Evolutionary conservation across 495 filamentous ascomycete genomes (phyloP).

Genomic region (Penicillium fimorum): DNA sequence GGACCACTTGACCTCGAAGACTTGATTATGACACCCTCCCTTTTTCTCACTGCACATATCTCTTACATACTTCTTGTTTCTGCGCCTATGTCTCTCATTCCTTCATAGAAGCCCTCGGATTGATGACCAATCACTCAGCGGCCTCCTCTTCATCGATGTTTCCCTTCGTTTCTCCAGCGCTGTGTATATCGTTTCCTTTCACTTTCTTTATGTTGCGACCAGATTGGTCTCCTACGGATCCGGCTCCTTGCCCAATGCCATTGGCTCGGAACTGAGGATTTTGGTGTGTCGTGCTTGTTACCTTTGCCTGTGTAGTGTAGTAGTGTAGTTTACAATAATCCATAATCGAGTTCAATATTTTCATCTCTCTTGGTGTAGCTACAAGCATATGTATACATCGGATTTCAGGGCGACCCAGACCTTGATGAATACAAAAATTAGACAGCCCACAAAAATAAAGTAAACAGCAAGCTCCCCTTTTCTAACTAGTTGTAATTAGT

Average conservation of each 20-base stretch:
- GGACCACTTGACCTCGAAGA: conserved; percentile 42
- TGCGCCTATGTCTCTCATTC: conserved; percentile 24
- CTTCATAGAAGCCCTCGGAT: conserved; percentile 10
- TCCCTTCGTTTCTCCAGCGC: conserved; percentile 19
- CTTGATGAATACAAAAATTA: too few relatives aligned
- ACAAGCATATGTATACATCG: neutral
- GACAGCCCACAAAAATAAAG: too few relatives aligned
- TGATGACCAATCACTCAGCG: conserved; percentile 2
- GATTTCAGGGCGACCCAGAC: too few relatives aligned
- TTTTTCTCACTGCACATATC: conserved; percentile 26
- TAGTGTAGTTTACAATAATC: conserved; percentile 25
- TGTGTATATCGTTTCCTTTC: conserved; percentile 25
- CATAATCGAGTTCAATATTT: conserved; percentile 19
- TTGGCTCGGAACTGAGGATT: conserved; percentile 5
- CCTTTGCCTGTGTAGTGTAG: conserved; percentile 21
- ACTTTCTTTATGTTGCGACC: conserved; percentile 11
- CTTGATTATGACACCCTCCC: conserved; percentile 21
- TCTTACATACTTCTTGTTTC: conserved; percentile 26
- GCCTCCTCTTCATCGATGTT: conserved; percentile 18
- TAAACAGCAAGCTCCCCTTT: too few relatives aligned
- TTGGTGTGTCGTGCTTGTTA: neutral
- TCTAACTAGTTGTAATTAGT: too few relatives aligned
- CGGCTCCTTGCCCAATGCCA: neutral
- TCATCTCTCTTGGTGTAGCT: neutral
- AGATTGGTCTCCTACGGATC: conserved; percentile 8